A percentile compares a stretch with the other conserved stretches of the same genome.
phyloP scores from a whole-genome alignment of 2,329 filamentous ascomycete genomes.

The Dactylellina sp. region DNA sequence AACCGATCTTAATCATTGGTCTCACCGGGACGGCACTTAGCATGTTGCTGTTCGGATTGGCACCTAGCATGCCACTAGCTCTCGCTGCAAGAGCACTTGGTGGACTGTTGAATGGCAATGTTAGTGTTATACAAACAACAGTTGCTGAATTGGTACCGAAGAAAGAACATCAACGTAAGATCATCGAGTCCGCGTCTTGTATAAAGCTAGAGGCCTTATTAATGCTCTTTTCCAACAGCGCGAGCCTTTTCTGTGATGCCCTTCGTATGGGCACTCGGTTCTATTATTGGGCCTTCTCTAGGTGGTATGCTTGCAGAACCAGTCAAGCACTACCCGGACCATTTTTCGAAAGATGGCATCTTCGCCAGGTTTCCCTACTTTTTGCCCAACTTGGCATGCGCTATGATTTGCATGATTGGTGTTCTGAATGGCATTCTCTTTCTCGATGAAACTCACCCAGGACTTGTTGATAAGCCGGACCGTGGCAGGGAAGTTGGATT shows the following conservation, averaged over 20 bases:
- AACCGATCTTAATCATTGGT: slow-evolving; percentile 90
- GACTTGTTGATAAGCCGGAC: slow-evolving; percentile 81
- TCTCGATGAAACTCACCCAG: slow-evolving; percentile 90
- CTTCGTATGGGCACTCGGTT: slow-evolving; percentile 96
- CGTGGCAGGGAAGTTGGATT: slow-evolving; percentile 80
- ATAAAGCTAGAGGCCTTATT: slow-evolving; percentile 27
- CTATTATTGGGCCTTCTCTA: slow-evolving; percentile 66
- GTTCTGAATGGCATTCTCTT: slow-evolving; percentile 84
- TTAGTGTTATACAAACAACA: slow-evolving; percentile 74
- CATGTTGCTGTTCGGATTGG: slow-evolving; percentile 92
- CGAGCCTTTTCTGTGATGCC: slow-evolving; percentile 98
- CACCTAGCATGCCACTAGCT: slow-evolving; percentile 82
- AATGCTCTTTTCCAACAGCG: slow-evolving; percentile 67
- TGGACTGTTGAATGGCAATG: slow-evolving; percentile 90
- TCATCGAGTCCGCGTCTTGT: slow-evolving; percentile 57
- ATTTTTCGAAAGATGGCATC: slow-evolving; percentile 78
- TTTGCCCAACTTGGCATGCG: slow-evolving; percentile 90
- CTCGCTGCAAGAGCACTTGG: slow-evolving; percentile 88
- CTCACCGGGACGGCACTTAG: slow-evolving; percentile 90
- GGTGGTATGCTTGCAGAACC: slow-evolving; percentile 90
- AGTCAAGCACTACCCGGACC: slow-evolving; percentile 79
- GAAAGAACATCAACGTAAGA: slow-evolving; percentile 89
- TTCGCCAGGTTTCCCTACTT: slow-evolving; percentile 91
- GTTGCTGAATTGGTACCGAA: slow-evolving; percentile 92
- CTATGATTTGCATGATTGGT: slow-evolving; percentile 79